These are phyloP conservation scores for Aspergillus sp. DNA, from an alignment of 2,329 filamentous ascomycete species.

Conservation along the genomic window DNA sequence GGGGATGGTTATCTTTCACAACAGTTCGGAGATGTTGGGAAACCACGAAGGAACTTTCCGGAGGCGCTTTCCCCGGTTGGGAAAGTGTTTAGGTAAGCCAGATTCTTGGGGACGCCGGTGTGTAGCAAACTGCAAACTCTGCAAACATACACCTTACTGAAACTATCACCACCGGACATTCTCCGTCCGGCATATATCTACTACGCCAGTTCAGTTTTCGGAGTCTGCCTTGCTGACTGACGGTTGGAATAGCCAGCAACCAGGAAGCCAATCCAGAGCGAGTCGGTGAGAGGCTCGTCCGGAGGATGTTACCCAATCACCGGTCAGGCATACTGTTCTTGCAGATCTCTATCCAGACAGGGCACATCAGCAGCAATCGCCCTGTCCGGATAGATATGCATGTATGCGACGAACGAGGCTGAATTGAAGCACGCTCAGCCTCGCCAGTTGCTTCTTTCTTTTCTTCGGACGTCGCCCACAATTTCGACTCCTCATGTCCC, in stretches of 20 bases:
- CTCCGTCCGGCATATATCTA: too few species aligned
- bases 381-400: not conserved
- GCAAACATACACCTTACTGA: not conserved
- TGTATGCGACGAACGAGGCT: not conserved
- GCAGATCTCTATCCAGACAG: not conserved
- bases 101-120: conserved; percentile 29
- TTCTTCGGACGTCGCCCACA: not conserved
- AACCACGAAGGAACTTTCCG: conserved; percentile 36
- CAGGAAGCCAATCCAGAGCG: too few species aligned
- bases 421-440: not conserved
- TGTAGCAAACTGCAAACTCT: not conserved
- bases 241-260: too few species aligned
- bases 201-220: too few species aligned
- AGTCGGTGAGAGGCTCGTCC: too few species aligned
- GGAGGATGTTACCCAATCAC: not conserved
- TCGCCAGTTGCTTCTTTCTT: not conserved
- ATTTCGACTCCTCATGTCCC: not conserved
- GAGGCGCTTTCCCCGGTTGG: conserved; percentile 28
- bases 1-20: conserved; percentile 30
- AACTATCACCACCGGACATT: not conserved
- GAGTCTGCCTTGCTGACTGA: too few species aligned
- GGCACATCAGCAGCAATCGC: not conserved
- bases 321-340: not conserved
- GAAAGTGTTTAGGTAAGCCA: conserved; percentile 22
- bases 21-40: conserved; percentile 32